Conservation (phyloP, 805 yeast genomes). For the Kluyveromyces dobzhanskii region DNA sequence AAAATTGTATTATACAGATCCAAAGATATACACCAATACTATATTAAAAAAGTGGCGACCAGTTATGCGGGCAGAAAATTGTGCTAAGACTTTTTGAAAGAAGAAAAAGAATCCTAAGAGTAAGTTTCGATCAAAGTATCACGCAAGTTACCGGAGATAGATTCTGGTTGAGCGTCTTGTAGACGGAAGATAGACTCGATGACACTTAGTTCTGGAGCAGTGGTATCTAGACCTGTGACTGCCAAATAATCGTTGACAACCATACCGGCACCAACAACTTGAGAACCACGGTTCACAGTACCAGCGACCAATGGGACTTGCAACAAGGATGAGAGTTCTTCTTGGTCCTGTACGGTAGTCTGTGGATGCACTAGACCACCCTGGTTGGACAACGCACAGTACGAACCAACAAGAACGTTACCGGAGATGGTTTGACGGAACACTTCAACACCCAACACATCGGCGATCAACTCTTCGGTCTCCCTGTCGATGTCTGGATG, state of each 20-base stretch:
- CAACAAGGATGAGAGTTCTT: slow-evolving; percentile 87
- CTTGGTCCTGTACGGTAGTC: slow-evolving; percentile 95
- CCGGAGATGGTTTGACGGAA: slow-evolving; percentile 99
- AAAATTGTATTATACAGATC: slow-evolving; percentile 3
- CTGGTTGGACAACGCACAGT: slow-evolving; percentile 89
- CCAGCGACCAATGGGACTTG: slow-evolving; percentile 99
- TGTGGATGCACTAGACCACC: slow-evolving; percentile 99
- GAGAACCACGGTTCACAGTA: slow-evolving; percentile 94
- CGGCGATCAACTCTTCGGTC: slow-evolving; percentile 97
- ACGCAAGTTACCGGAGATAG: slow-evolving; percentile 76
- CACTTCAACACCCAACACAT: slow-evolving; percentile 96
- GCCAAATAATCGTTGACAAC: slow-evolving; percentile 98
- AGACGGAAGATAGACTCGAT: slow-evolving; percentile 92
- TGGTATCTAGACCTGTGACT: slow-evolving; percentile 93
- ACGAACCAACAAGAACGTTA: slow-evolving; percentile 93
- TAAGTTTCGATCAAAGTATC: slow-evolving; percentile 90
- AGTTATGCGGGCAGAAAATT: not conserved
- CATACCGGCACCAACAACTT: slow-evolving; percentile 98
- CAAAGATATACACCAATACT: slow-evolving; percentile 1
- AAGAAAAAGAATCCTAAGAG: slow-evolving; percentile 38
- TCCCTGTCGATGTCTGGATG: slow-evolving; percentile 99
- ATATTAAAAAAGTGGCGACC: not conserved
- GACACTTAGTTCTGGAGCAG: slow-evolving; percentile 97
- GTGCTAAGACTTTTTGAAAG: not conserved
- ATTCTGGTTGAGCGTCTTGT: slow-evolving; percentile 84